Conservation (phyloP, 176 grass and related monocot species). For the Thalia dealbata region DNA sequence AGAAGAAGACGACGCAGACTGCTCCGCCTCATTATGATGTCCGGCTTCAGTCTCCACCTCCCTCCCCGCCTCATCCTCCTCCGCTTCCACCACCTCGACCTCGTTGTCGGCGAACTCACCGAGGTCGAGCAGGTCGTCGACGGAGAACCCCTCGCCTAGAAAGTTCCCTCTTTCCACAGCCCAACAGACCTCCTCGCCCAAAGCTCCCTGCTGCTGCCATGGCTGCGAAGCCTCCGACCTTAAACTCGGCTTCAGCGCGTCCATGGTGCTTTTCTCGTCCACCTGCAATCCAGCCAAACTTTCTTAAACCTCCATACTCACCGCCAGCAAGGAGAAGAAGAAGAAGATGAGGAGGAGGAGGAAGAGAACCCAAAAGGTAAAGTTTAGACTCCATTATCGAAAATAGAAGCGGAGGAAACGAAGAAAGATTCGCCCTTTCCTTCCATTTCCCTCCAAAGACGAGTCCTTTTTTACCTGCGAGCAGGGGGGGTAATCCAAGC, state of each 20-base stretch:
- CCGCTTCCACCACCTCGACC: conserved; percentile 2
- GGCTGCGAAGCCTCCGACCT: background rate
- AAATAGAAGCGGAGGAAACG: background rate
- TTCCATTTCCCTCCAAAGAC: background rate
- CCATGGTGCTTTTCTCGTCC: conserved; percentile 41
- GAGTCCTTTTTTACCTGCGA: conserved; percentile 17
- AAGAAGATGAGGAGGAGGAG: background rate
- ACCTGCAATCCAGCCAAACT: conserved; percentile 15
- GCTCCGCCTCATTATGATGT: background rate
- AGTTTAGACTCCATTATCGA: background rate
- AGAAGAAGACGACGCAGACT: background rate
- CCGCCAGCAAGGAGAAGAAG: background rate
- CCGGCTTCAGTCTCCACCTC: background rate
- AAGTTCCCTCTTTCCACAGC: conserved; percentile 1
- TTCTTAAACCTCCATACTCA: background rate
- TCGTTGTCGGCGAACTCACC: conserved; percentile 6
- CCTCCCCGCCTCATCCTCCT: background rate
- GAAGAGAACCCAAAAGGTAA: background rate
- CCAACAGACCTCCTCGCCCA: conserved; percentile 1
- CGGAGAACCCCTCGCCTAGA: conserved; percentile 1
- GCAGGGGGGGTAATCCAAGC: background rate
- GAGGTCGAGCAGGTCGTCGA: conserved; percentile 3
- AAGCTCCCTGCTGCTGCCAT: conserved; percentile 9
- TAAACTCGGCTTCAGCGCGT: conserved; percentile 38
- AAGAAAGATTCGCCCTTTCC: conserved; percentile 12